Conservation (phyloP, 1,139 yeast genomes). For the Hemisphaericaspora xylanilytica region DNA sequence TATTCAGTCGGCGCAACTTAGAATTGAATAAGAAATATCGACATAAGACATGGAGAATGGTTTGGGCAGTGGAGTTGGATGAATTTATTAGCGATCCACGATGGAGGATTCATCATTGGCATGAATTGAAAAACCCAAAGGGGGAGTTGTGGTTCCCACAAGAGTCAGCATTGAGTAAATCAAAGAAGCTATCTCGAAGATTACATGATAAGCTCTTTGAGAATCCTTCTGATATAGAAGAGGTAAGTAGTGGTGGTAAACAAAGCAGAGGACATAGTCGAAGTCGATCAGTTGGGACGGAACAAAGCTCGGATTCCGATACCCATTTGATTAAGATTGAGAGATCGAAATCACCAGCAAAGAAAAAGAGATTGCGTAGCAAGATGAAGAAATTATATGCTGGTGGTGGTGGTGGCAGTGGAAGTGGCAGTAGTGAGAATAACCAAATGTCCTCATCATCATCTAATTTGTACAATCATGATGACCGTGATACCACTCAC, state of each 20-base stretch:
- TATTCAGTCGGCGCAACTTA: conserved; percentile 42
- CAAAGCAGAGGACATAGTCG: neutral
- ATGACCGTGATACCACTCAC: neutral
- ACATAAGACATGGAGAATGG: conserved; percentile 29
- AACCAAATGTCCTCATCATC: conserved; percentile 11
- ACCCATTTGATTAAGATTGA: conserved; percentile 8
- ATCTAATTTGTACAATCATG: conserved; percentile 5
- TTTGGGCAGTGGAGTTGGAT: conserved; percentile 68
- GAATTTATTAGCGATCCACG: conserved; percentile 61
- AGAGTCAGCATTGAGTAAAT: conserved; percentile 3
- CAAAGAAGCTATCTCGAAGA: conserved; percentile 13
- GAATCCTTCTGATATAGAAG: conserved; percentile 12
- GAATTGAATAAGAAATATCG: conserved; percentile 23
- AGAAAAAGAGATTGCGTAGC: conserved; percentile 8
- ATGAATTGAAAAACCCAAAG: conserved; percentile 50
- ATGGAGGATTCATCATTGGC: conserved; percentile 70
- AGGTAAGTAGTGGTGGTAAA: conserved; percentile 7
- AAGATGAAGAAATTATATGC: conserved; percentile 13
- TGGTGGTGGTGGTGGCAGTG: conserved; percentile 4
- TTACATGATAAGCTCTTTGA: conserved; percentile 34
- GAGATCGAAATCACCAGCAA: conserved; percentile 11
- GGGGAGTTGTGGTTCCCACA: conserved; percentile 62
- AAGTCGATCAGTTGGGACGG: neutral
- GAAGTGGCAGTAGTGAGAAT: neutral
- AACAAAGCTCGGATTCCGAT: conserved; percentile 11